phyloP scores from a whole-genome alignment of 2,329 filamentous ascomycete genomes.

The Sclerotinia spermophila region DNA sequence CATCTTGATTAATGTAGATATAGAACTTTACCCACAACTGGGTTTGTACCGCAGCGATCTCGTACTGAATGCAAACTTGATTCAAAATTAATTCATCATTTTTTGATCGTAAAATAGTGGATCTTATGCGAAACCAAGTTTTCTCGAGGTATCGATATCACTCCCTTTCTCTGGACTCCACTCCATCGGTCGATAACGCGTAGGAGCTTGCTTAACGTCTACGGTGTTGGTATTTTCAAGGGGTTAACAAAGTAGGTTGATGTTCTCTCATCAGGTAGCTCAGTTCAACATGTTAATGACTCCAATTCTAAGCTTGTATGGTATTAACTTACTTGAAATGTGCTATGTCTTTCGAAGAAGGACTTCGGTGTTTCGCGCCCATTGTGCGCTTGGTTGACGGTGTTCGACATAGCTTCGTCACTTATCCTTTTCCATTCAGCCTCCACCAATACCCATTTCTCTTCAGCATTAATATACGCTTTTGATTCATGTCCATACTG shows the following conservation, averaged over 20 bases:
- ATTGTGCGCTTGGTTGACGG: not conserved
- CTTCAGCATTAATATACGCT: not conserved
- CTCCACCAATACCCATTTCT: not conserved
- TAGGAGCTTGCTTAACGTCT: too few species aligned
- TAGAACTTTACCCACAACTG: not conserved
- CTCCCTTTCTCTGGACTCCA: not conserved
- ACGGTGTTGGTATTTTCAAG: not conserved
- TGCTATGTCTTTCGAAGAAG: not conserved
- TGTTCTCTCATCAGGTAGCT: not conserved
- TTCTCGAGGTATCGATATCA: not conserved
- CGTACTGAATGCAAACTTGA: not conserved
- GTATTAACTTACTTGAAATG: not conserved
- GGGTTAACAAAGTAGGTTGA: not conserved
- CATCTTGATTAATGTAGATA: not conserved
- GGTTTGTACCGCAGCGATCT: rapidly evolving
- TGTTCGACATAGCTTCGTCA: not conserved
- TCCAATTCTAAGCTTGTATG: not conserved
- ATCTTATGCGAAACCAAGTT: not conserved
- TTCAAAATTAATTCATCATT: not conserved
- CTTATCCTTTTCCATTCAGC: not conserved
- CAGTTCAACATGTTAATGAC: not conserved
- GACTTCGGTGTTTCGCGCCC: too few species aligned
- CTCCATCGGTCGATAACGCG: not conserved
- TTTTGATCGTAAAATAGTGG: not conserved
- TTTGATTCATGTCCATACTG: not conserved